Evolutionary conservation across 1,284 basidiomycete species (phyloP).

Genomic region (Microbotryum violaceum): DNA sequence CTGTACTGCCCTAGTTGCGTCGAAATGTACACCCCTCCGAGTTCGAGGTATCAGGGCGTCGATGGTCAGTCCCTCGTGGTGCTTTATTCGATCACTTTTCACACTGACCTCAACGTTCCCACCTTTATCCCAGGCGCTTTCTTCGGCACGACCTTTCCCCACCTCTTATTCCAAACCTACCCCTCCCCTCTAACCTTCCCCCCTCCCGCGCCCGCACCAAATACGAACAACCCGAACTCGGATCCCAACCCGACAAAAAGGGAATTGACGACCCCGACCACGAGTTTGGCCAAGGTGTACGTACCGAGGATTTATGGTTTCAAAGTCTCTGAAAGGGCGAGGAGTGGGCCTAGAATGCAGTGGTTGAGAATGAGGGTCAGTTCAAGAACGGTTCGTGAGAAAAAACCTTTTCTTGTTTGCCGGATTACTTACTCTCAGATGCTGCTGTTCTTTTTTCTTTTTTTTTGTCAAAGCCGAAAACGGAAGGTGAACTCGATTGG

Average conservation of each 20-base stretch:
- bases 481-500: constrained; percentile 31
- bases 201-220: constrained; percentile 8
- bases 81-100: neutral
- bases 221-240: neutral
- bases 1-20: constrained; percentile 97
- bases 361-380: constrained; percentile 80
- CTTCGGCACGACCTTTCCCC: constrained; percentile 97
- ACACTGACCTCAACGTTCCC: no score
- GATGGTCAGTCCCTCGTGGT: constrained; percentile 60
- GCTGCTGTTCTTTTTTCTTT: no score
- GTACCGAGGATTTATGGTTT: constrained; percentile 84
- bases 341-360: constrained; percentile 90
- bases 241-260: constrained; percentile 4
- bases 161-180: constrained; percentile 96
- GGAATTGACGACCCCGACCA: constrained; percentile 28
- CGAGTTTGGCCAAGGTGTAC: constrained; percentile 77
- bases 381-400: no score
- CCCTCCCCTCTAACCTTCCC: constrained; percentile 13
- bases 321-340: constrained; percentile 52
- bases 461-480: constrained; percentile 25
- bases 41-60: constrained; percentile 88
- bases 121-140: constrained; percentile 65
- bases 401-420: no score
- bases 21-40: constrained; percentile 92
- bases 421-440: neutral